Base-by-base conservation (phyloP, 2,329 filamentous ascomycete genomes). In the Fusarium sp. region DNA sequence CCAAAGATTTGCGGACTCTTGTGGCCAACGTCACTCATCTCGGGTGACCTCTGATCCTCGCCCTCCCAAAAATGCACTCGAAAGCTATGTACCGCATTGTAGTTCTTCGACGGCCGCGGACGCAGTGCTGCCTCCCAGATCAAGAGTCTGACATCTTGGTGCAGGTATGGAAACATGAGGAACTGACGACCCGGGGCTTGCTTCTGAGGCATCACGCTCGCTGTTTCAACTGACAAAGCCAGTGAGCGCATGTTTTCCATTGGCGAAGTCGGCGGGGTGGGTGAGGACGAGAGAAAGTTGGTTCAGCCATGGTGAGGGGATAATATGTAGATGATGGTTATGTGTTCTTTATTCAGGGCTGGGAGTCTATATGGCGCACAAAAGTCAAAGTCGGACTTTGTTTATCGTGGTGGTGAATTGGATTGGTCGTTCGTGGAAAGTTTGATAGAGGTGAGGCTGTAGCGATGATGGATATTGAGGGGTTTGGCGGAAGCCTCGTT, bases 41-140 rank as follows among this genome's bases (percentile, higher is more conserved):
- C n/a, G 11, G 15, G 30, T 3, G 6, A 25, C n/a, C 9, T 2
- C 3, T 12, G n/a, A 25, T 35, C 1, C 5, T 7, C 12, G 3
- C 5, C 12, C 2, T 19, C 12, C 11, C 11, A 52, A 18, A 10
- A 2, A 15, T 35, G 4, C 6, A 35, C 10, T 18, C 33, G 33
- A 40, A 40, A 40, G 8, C 11, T 11, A n/a, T 54, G 50, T 6
- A 35, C 37, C 10, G 50, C 50, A 12, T 54, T 54, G 33, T 54
- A 40, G 15, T 54, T 54, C 10, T 40, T 25, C 9, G 23, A 13
- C 4, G 33, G 50, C 15, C 2, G 50, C 23, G 54, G 38, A 5
- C 54, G 54, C 9, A 58, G 18, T 19, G 54, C 40, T 23, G 54
- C 38, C 16, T 46, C 38, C 54, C 54, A 58, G 40, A 58, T 47